A percentile compares a stretch with the other conserved stretches of the same genome.
These are phyloP conservation scores for Akanthomyces uredinophilus DNA, from an alignment of 2,329 filamentous ascomycete genomes.

Conservation along the genomic window DNA sequence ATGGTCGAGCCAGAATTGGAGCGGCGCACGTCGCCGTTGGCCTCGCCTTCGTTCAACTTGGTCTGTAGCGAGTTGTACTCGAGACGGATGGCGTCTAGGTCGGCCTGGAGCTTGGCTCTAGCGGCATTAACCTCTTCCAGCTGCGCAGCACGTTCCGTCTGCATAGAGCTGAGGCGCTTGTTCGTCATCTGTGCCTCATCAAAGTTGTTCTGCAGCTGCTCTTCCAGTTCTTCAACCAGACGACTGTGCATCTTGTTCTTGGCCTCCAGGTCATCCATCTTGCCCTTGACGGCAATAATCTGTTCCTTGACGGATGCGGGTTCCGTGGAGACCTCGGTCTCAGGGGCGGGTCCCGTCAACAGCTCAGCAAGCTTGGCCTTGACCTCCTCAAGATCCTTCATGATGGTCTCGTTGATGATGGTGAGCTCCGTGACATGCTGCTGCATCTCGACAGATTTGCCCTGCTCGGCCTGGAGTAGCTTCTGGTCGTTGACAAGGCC, in stretches of 20 bases:
- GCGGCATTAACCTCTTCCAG: conserved; percentile 72
- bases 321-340: conserved; percentile 38
- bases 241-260: conserved; percentile 87
- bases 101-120: conserved; percentile 57
- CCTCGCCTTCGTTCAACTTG: conserved; percentile 51
- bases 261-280: conserved; percentile 56
- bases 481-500: conserved; percentile 54
- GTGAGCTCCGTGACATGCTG: conserved; percentile 51
- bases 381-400: conserved; percentile 58
- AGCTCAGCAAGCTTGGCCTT: conserved; percentile 51
- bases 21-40: conserved; percentile 45
- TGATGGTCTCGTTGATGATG: conserved; percentile 52
- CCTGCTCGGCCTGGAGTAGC: conserved; percentile 53
- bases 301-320: conserved; percentile 49
- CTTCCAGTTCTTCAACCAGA: conserved; percentile 91
- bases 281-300: conserved; percentile 58
- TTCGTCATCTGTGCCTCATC: conserved; percentile 83
- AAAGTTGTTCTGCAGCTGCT: conserved; percentile 91
- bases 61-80: conserved; percentile 56
- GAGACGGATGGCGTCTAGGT: conserved; percentile 62
- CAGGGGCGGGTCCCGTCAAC: conserved; percentile 40
- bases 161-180: conserved; percentile 79
- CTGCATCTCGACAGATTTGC: conserved; percentile 53
- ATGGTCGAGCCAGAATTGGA: conserved; percentile 65
- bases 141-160: conserved; percentile 67